These are phyloP conservation scores for Fraxinus greggii DNA, from an alignment of 305 asterid species.

Conservation along the genomic window DNA sequence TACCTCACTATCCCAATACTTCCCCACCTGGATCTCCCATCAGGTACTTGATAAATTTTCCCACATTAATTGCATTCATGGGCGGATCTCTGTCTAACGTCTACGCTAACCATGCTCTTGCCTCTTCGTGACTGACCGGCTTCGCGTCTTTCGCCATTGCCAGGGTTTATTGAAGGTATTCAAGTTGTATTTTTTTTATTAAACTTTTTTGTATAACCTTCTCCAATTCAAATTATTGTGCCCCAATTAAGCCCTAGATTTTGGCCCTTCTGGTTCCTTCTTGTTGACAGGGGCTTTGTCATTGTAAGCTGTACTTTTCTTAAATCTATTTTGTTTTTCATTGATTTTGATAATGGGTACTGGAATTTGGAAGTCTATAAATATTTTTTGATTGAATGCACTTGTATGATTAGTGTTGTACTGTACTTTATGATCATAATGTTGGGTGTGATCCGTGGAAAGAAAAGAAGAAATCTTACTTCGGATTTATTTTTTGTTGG, in stretches of 20 bases:
- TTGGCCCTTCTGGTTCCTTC: slow-evolving; percentile 65
- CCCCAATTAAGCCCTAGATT: slow-evolving; percentile 15
- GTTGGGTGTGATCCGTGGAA: neutral
- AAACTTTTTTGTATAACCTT: neutral
- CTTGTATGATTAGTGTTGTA: neutral
- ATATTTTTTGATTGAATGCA: neutral
- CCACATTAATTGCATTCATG: neutral
- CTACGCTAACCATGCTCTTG: neutral
- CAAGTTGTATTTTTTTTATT: neutral
- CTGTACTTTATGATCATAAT: neutral
- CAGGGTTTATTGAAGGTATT: neutral
- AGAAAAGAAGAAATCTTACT: neutral
- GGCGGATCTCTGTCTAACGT: neutral
- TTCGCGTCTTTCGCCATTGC: neutral
- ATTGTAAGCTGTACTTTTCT: slow-evolving; percentile 46
- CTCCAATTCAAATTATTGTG: neutral
- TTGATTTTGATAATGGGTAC: neutral
- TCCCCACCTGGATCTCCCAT: neutral
- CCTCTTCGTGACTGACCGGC: neutral
- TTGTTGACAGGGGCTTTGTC: slow-evolving; percentile 72
- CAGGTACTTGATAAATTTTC: neutral
- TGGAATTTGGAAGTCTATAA: slow-evolving; percentile 9
- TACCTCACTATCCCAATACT: neutral
- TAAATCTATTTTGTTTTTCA: neutral
- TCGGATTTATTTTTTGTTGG: neutral